Evolutionary conservation across 1,139 yeast genomes (phyloP).

Genomic region (Zygotorulaspora mrakii): DNA sequence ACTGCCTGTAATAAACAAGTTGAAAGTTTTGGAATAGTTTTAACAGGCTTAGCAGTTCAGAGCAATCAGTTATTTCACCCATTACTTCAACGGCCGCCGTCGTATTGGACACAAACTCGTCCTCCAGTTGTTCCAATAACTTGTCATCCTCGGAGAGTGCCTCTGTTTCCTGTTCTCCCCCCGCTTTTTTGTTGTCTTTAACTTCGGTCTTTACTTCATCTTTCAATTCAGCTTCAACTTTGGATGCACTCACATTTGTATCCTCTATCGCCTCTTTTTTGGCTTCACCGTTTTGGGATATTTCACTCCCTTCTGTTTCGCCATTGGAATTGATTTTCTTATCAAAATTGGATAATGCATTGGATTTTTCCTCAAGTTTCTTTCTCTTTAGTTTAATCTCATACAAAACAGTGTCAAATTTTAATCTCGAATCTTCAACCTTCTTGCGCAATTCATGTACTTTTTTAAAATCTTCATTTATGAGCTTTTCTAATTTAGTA

Average conservation of each 20-base stretch:
- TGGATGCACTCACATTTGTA: not conserved
- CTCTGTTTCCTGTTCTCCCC: conserved; percentile 13
- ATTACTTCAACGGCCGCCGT: conserved; percentile 71
- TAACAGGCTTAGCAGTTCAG: conserved; percentile 58
- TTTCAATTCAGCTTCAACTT: not conserved
- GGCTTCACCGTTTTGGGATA: not conserved
- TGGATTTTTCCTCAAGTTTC: conserved; percentile 30
- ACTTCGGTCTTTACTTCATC: not conserved
- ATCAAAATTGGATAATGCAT: not conserved
- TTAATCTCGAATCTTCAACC: conserved; percentile 65
- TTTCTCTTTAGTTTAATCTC: conserved; percentile 43
- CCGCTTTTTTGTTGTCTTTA: not conserved
- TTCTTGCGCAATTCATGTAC: conserved; percentile 59
- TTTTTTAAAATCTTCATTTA: conserved; percentile 57
- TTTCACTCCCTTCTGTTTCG: not conserved
- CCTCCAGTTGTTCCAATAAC: conserved; percentile 60
- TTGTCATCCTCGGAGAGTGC: conserved; percentile 18
- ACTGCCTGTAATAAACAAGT: conserved; percentile 60
- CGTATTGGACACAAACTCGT: conserved; percentile 72
- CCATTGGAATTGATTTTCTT: not conserved
- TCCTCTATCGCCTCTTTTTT: not conserved
- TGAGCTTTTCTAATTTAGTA: conserved; percentile 46
- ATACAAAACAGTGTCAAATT: conserved; percentile 64
- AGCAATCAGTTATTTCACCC: conserved; percentile 66
- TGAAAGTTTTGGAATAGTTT: conserved; percentile 64